Evolutionary conservation across 345 rosid genomes (phyloP), one percentile per base, ranked within the genome.

Genomic region (Combretum micranthum): DNA sequence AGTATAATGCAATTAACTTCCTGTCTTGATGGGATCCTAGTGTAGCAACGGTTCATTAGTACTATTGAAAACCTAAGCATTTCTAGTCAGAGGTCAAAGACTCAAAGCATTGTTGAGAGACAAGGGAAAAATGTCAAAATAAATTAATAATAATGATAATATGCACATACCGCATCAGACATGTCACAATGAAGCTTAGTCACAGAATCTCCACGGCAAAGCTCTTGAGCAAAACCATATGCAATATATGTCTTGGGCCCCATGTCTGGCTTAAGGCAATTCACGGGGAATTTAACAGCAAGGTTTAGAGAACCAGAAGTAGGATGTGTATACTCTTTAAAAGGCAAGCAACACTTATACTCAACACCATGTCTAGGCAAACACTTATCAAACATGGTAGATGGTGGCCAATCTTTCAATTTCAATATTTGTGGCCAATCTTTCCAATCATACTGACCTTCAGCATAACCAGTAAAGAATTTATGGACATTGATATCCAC

Each of bases 161-260:
- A 51, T 23, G 63, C 63, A 53, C 69, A 61, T 76, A 90, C 94
- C 79, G 89, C 89, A 77, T 87, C 97, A 64, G 89, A 85, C 89
- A 83, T 79, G 78, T 85, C 89, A 63, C 82, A 87, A 2, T 90
- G 97, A 65, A 90, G 90, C 76, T 87, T 87, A 47, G 96, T 90
- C 20, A 87, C 91, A 52, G 94, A 85, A 69, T 90, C 94, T 48
- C 89, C 97, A 63, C 89, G 91, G 22, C 91, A 94, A 55, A 75
- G 75, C 69, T 85, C 97, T 72, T 82, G 64, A 22, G 64, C 59
- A 65, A 78, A 61, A 49, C 96, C 94, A 77, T 82, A 85, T 22
- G 89, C 94, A 60, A 90, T 77, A 44, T 83, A 83, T 0, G 94
- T 80, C 75, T 90, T 87, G 12, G 96, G 96, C 53, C 96, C 95